A percentile compares a stretch with the other conserved stretches of the same genome.
Conservation (phyloP, 768 basidiomycete species). For the Gymnopilus dilepis region DNA sequence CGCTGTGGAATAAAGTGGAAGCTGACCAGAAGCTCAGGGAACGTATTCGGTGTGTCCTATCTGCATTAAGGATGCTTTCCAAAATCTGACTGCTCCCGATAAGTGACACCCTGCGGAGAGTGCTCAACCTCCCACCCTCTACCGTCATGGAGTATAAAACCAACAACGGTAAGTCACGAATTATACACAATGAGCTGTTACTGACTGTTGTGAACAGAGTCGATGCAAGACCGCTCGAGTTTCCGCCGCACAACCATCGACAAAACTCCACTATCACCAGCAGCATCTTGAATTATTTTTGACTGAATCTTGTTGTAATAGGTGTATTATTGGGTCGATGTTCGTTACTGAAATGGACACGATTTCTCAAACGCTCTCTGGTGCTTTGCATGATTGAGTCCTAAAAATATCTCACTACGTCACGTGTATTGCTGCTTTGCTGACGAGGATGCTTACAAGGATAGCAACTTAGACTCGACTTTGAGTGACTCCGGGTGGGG, state of each 20-base stretch:
- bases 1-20: slow-evolving; percentile 89
- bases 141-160: slow-evolving; percentile 96
- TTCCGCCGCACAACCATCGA: slow-evolving; percentile 64
- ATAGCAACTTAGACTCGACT: neutral
- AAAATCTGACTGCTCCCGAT: slow-evolving; percentile 6
- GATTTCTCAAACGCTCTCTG: slow-evolving; percentile 1
- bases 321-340: slow-evolving; percentile 1
- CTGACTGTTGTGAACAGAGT: slow-evolving; percentile 53
- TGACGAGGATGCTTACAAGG: slow-evolving; percentile 9
- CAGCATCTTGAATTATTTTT: slow-evolving; percentile 6
- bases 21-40: slow-evolving; percentile 77
- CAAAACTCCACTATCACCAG: slow-evolving; percentile 28
- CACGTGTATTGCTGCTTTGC: neutral
- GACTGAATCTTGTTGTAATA: neutral
- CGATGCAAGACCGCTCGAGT: slow-evolving; percentile 87
- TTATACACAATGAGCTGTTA: neutral
- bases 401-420: slow-evolving; percentile 16
- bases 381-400: neutral
- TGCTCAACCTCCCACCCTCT: slow-evolving; percentile 74
- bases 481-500: slow-evolving; percentile 6
- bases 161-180: slow-evolving; percentile 71
- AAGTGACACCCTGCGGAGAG: slow-evolving; percentile 82
- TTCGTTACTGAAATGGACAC: slow-evolving; percentile 15
- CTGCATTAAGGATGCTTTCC: neutral
- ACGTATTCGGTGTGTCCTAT: slow-evolving; percentile 71